Percentiles rank a stretch among this genome's conserved stretches.
These are phyloP conservation scores for Penicillium vulpinum DNA, from an alignment of 2,329 filamentous ascomycete genomes.

Conservation along the genomic window DNA sequence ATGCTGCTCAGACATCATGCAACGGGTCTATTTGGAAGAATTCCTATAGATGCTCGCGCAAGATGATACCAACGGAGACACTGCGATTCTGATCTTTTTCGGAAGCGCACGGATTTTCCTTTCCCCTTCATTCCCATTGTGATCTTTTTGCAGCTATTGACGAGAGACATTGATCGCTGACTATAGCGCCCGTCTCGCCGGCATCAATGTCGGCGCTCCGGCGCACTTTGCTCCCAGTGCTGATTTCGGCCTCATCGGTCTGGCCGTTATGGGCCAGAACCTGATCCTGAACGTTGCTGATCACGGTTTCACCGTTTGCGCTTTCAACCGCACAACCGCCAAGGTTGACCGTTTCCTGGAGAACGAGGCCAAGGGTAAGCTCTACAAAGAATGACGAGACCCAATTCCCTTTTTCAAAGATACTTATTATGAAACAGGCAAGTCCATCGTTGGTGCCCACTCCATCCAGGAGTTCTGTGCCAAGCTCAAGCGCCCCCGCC, in stretches of 20 bases:
- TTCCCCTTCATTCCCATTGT: neutral
- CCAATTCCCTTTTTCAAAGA: neutral
- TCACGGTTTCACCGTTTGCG: slow-evolving; percentile 93
- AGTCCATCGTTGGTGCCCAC: slow-evolving; percentile 91
- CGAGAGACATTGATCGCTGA: slow-evolving; percentile 42
- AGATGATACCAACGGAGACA: slow-evolving; percentile 3
- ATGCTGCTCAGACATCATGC: slow-evolving; percentile 6
- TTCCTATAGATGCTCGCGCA: slow-evolving; percentile 3
- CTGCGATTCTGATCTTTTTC: slow-evolving; percentile 3
- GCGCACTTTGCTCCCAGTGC: slow-evolving; percentile 60
- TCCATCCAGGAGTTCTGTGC: slow-evolving; percentile 89
- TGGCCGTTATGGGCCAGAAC: slow-evolving; percentile 89
- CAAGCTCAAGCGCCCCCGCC: slow-evolving; percentile 96
- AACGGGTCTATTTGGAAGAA: neutral
- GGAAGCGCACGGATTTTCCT: slow-evolving; percentile 12
- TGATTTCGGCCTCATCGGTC: slow-evolving; percentile 90
- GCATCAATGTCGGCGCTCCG: slow-evolving; percentile 68
- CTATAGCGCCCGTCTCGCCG: slow-evolving; percentile 71
- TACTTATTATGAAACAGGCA: slow-evolving; percentile 58
- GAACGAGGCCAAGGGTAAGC: slow-evolving; percentile 79
- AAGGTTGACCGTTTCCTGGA: slow-evolving; percentile 95
- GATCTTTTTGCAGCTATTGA: slow-evolving; percentile 30
- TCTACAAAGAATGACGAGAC: neutral
- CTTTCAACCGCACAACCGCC: slow-evolving; percentile 97
- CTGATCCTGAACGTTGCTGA: slow-evolving; percentile 87